These are phyloP conservation scores for Mycosarcoma mackinlayi DNA, from an alignment of 1,284 basidiomycete species.

Conservation along the genomic window DNA sequence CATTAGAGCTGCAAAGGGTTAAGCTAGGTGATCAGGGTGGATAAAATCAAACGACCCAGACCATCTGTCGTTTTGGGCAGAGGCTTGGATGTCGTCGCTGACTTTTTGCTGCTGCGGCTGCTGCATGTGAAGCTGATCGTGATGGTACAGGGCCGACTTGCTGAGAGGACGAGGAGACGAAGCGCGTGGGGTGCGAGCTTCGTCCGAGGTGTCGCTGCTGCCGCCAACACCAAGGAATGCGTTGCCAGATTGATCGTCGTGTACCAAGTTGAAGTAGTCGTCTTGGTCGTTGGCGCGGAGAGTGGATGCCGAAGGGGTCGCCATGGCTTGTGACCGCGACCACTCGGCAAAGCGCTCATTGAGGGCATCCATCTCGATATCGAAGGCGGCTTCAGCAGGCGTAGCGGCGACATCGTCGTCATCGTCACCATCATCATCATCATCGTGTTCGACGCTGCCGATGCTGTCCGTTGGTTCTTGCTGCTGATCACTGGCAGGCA, in stretches of 20 bases:
- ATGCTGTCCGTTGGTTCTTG: neutral
- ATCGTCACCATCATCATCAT: constrained; percentile 2
- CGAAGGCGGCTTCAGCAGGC: constrained; percentile 20
- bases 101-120: neutral
- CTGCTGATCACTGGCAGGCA: constrained; percentile 38
- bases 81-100: neutral
- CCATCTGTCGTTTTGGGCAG: constrained; percentile 9
- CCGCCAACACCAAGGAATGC: constrained; percentile 4
- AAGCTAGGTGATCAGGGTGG: constrained; percentile 45
- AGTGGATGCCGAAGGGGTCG: neutral
- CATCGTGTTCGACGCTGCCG: neutral
- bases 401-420: constrained; percentile 6
- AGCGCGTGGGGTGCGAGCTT: constrained; percentile 44
- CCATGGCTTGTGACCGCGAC: constrained; percentile 20
- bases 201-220: constrained; percentile 43
- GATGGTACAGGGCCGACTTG: constrained; percentile 15
- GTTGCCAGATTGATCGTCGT: constrained; percentile 15
- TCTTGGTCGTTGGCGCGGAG: constrained; percentile 5
- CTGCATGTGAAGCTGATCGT: constrained; percentile 4
- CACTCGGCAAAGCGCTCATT: constrained; percentile 41
- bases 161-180: constrained; percentile 29
- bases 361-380: constrained; percentile 46
- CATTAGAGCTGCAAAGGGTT: neutral
- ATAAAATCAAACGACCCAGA: constrained; percentile 33
- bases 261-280: constrained; percentile 42